Percentiles rank a stretch among this genome's conserved stretches.
These are phyloP conservation scores for Priceomyces carsonii DNA, from an alignment of 805 yeast species.

Conservation along the genomic window DNA sequence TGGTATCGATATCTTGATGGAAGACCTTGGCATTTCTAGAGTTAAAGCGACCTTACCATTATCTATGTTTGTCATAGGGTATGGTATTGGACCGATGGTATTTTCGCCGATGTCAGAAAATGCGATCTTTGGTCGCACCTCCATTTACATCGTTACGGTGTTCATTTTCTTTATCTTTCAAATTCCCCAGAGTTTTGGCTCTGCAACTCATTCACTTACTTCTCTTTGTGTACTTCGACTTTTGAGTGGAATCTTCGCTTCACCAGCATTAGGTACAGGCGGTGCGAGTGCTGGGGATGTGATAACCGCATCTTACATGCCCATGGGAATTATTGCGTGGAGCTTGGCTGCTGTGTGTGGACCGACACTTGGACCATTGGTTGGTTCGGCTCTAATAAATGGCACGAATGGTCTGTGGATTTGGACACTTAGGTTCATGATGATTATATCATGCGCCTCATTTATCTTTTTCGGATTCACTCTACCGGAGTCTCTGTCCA, in stretches of 20 bases:
- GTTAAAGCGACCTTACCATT: slow-evolving; percentile 39
- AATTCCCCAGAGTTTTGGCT: slow-evolving; percentile 54
- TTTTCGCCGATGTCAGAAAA: slow-evolving; percentile 57
- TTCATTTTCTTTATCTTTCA: slow-evolving; percentile 48
- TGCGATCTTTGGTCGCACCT: slow-evolving; percentile 48
- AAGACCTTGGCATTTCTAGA: slow-evolving; percentile 43
- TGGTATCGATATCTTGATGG: slow-evolving; percentile 40
- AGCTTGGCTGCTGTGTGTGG: slow-evolving; percentile 42
- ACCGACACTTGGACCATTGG: slow-evolving; percentile 51
- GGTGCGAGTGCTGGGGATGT: slow-evolving; percentile 55
- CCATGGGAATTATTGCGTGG: slow-evolving; percentile 49
- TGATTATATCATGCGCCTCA: slow-evolving; percentile 27
- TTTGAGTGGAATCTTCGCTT: slow-evolving; percentile 50
- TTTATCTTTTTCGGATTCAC: slow-evolving; percentile 29
- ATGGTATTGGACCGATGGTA: slow-evolving; percentile 56
- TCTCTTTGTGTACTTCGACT: slow-evolving; percentile 50
- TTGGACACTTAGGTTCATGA: slow-evolving; percentile 55
- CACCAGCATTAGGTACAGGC: slow-evolving; percentile 54
- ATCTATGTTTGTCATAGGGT: slow-evolving; percentile 56
- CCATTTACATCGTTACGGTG: slow-evolving; percentile 44
- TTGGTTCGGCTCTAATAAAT: slow-evolving; percentile 47
- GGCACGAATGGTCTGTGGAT: slow-evolving; percentile 45
- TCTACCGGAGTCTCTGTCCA: slow-evolving; percentile 52
- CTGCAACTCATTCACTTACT: slow-evolving; percentile 47
- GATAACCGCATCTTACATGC: slow-evolving; percentile 34